Evolutionary conservation across 2,329 filamentous ascomycete genomes (phyloP).

Genomic region (Aspergillus puulaauensis): DNA sequence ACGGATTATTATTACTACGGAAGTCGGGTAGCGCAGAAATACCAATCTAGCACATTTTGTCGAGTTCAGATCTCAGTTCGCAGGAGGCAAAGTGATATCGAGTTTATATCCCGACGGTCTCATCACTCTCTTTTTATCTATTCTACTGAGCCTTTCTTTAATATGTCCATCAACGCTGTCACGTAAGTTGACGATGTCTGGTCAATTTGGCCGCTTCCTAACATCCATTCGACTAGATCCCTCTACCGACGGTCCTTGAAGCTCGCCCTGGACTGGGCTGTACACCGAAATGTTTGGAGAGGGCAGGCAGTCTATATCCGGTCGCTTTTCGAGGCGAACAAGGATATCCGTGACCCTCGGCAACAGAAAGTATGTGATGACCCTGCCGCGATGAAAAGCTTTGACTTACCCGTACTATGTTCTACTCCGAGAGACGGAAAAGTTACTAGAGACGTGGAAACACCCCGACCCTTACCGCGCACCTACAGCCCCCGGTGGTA

Average conservation of each 20-base stretch:
- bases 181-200: conserved; percentile 32
- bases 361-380: conserved; percentile 69
- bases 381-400: conserved; percentile 19
- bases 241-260: conserved; percentile 93
- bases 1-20: conserved; percentile 38
- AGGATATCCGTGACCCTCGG: conserved; percentile 76
- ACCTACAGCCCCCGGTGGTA: conserved; percentile 92
- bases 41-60: conserved; percentile 25
- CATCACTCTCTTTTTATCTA: not conserved
- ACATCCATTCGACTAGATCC: conserved; percentile 45
- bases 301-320: conserved; percentile 96
- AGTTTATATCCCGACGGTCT: not conserved
- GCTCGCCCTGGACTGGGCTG: conserved; percentile 91
- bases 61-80: not conserved
- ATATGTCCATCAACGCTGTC: conserved; percentile 38
- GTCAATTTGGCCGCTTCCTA: conserved; percentile 4
- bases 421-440: conserved; percentile 83
- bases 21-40: conserved; percentile 15
- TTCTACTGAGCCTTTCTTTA: conserved; percentile 2
- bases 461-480: conserved; percentile 90
- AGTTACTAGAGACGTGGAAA: conserved; percentile 88
- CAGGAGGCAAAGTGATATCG: not conserved
- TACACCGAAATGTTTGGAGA: conserved; percentile 89
- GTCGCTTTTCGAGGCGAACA: conserved; percentile 92
- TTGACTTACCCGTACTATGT: conserved; percentile 54